Percentiles rank a stretch among this genome's conserved stretches.
These are phyloP conservation scores for Thamnidium elegans DNA, from an alignment of 192 early-diverging fungal genomes.

Conservation along the genomic window DNA sequence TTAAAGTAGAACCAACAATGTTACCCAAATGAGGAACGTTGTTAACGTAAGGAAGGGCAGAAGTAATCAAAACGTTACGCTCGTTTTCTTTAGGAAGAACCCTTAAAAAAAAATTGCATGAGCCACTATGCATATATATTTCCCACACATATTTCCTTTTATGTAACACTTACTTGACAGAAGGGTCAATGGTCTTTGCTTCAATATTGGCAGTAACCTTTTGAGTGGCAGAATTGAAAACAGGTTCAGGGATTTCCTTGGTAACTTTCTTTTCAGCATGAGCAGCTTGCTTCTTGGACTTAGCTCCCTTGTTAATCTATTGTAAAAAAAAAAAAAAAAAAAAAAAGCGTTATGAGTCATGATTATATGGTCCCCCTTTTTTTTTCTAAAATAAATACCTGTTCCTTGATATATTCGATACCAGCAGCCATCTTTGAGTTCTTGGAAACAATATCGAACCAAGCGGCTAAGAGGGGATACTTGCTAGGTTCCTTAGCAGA, in stretches of 20 bases:
- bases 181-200: background rate
- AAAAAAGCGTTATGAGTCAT: background rate
- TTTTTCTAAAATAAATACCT: constrained; percentile 11
- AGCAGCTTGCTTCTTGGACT: constrained; percentile 17
- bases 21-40: constrained; percentile 99
- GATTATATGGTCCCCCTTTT: background rate
- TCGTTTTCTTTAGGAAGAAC: constrained; percentile 57
- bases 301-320: constrained; percentile 15
- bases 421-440: background rate
- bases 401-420: constrained; percentile 15
- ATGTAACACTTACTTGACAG: constrained; percentile 7
- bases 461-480: constrained; percentile 19
- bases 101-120: background rate
- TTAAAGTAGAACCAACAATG: constrained; percentile 97
- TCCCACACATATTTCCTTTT: background rate
- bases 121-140: background rate
- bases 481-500: constrained; percentile 11
- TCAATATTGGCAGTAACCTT: constrained; percentile 18
- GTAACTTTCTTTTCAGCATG: constrained; percentile 12
- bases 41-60: constrained; percentile 97
- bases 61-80: constrained; percentile 92
- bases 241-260: constrained; percentile 4
- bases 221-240: constrained; percentile 22
- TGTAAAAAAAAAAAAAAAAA: background rate
- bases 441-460: constrained; percentile 20